These are phyloP conservation scores for Boletus rubropictus DNA, from an alignment of 768 basidiomycete genomes.

Conservation along the genomic window DNA sequence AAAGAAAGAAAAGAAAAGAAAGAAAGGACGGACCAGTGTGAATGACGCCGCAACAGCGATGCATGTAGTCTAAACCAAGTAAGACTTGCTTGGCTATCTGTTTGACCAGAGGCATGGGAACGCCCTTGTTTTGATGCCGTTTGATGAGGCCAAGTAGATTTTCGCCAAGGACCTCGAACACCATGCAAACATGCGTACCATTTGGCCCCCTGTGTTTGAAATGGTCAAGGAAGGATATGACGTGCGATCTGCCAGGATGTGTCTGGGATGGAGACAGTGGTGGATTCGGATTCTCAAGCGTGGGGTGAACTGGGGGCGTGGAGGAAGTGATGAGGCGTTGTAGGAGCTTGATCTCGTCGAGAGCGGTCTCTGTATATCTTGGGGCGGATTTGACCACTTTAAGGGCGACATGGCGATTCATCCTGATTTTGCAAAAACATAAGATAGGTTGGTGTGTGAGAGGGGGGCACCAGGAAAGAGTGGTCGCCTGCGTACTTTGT, in stretches of 20 bases:
- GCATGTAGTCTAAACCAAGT: slow-evolving; percentile 96
- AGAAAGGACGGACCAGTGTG: slow-evolving; percentile 63
- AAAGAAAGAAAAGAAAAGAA: not conserved
- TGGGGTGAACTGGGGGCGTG: slow-evolving; percentile 46
- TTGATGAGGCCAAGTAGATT: slow-evolving; percentile 95
- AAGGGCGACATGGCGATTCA: slow-evolving; percentile 94
- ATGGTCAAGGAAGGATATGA: slow-evolving; percentile 96
- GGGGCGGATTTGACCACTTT: slow-evolving; percentile 98
- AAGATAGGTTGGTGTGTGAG: slow-evolving; percentile 1
- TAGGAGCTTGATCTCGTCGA: slow-evolving; percentile 98
- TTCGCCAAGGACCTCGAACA: slow-evolving; percentile 97
- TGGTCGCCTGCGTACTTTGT: slow-evolving; percentile 50
- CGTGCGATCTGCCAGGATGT: slow-evolving; percentile 87
- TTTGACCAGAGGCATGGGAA: slow-evolving; percentile 85
- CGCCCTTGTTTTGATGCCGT: slow-evolving; percentile 96
- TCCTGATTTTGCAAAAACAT: slow-evolving; percentile 42
- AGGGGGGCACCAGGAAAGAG: not conserved
- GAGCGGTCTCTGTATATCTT: slow-evolving; percentile 94
- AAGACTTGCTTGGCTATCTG: slow-evolving; percentile 97
- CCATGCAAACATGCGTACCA: slow-evolving; percentile 98
- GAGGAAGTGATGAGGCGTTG: slow-evolving; percentile 89
- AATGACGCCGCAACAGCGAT: slow-evolving; percentile 93
- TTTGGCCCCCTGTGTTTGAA: slow-evolving; percentile 96
- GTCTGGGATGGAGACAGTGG: slow-evolving; percentile 52
- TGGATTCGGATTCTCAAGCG: slow-evolving; percentile 46